Evolutionary conservation across 306 rosid species (phyloP), one percentile per base, ranked within the genome.

Genomic region (Lagenaria siceraria): DNA sequence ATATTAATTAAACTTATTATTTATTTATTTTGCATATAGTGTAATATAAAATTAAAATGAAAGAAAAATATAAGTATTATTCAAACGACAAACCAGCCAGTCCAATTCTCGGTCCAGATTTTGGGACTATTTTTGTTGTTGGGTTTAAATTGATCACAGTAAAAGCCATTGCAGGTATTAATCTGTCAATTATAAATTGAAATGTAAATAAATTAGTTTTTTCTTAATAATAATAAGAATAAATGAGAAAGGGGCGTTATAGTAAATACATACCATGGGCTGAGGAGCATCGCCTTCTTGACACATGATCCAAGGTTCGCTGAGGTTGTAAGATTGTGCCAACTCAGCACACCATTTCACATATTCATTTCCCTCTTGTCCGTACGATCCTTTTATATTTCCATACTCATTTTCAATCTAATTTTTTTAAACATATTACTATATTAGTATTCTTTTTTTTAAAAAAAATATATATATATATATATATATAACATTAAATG

Each of bases 251-350:
- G 72, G 49, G 71, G 71, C 14, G 36, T 8, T 64, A 64, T 33
- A 13, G 72, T 64, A 64, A 64, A 36, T 64, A 21, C 15, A 9
- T 49, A 71, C 48, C 59, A 87, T 84, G 15, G 93, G 85, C 6
- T 79, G 75, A 7, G 93, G 90, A 25, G 93, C 86, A 76, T 87
- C 86, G 0, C 8, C 1, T 24, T 89, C 70, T 25, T 89, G 90
- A 68, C 90, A 89, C 92, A 89, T 89, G 40, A 87, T 82, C 93
- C 93, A 89, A 63, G 93, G 93, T 51, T 90, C 91, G 82, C 5
- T 78, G 63, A 10, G 5, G 38, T 86, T 5, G 0, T 75, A 81
- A 3, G 93, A 82, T 2, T 82, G 80, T 0, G 91, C 93, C 80
- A 89, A 76, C 4, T 80, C 75, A 1, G 91, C 88, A 31, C 88